A percentile compares a stretch with the other conserved stretches of the same genome.
phyloP scores from a whole-genome alignment of 2,329 filamentous ascomycete genomes.

The Lecanicillium sp. region DNA sequence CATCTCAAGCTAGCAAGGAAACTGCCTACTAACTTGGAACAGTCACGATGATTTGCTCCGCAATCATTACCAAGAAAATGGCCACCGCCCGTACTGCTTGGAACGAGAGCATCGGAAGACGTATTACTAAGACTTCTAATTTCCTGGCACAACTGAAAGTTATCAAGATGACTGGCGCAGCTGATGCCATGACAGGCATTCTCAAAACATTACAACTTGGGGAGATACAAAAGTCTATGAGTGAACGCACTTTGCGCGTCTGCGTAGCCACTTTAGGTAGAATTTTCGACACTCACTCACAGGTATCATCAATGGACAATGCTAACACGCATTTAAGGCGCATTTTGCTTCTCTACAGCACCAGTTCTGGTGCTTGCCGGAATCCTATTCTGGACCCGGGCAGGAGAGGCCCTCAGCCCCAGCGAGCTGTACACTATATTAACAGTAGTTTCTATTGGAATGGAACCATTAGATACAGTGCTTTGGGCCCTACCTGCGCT shows the following conservation, averaged over 20 bases:
- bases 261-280: too few species aligned
- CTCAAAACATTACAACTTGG: too few species aligned
- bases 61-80: not conserved
- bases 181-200: too few species aligned
- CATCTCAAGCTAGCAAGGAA: too few species aligned
- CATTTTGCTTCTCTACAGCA: conserved; percentile 1
- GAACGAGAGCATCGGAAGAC: not conserved
- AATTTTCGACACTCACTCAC: too few species aligned
- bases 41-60: too few species aligned
- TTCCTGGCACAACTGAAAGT: not conserved
- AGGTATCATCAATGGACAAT: too few species aligned
- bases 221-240: too few species aligned
- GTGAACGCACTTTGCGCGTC: too few species aligned
- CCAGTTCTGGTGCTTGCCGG: conserved; percentile 7
- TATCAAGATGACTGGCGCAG: conserved; percentile 2
- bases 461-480: conserved; percentile 1
- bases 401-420: conserved; percentile 1
- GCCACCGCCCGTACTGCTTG: not conserved
- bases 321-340: not conserved
- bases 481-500: conserved; percentile 3
- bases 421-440: conserved; percentile 4
- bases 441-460: conserved; percentile 1
- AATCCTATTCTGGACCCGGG: conserved; percentile 6
- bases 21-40: too few species aligned
- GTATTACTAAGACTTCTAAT: conserved; percentile 1